Evolutionary conservation across 2,329 filamentous ascomycete genomes (phyloP).

Genomic region (Fusarium sp.): DNA sequence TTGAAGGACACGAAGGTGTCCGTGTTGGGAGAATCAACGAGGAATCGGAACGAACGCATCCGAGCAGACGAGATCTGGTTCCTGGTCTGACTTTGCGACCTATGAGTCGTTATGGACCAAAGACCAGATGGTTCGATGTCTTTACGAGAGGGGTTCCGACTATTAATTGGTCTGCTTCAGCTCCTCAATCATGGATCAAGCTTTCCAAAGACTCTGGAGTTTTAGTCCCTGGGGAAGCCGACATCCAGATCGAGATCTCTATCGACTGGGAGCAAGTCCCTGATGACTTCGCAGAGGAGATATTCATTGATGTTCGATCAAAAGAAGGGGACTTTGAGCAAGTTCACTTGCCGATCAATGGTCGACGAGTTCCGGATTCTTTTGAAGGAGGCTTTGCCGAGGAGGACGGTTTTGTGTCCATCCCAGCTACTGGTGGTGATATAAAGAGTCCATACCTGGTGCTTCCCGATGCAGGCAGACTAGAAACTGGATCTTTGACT

Average conservation of each 20-base stretch:
- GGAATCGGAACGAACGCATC: constrained; percentile 65
- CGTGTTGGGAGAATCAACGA: constrained; percentile 60
- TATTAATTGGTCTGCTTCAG: constrained; percentile 66
- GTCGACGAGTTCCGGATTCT: constrained; percentile 60
- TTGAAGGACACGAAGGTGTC: constrained; percentile 75
- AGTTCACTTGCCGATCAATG: constrained; percentile 68
- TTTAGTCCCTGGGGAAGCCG: constrained; percentile 56
- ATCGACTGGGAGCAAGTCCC: constrained; percentile 57
- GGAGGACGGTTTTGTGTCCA: constrained; percentile 62
- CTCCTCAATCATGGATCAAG: constrained; percentile 64
- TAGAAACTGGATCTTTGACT: constrained; percentile 22
- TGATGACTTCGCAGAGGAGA: constrained; percentile 39
- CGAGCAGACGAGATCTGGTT: constrained; percentile 58
- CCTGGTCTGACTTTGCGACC: constrained; percentile 71
- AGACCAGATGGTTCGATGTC: constrained; percentile 72
- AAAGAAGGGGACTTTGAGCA: constrained; percentile 56
- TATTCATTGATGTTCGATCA: constrained; percentile 52
- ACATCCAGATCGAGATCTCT: constrained; percentile 33
- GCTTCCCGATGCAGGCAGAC: constrained; percentile 34
- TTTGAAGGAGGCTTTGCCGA: constrained; percentile 73
- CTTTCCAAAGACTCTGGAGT: constrained; percentile 64
- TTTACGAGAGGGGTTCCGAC: constrained; percentile 69
- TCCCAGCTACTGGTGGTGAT: constrained; percentile 18
- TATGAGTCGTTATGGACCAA: constrained; percentile 70
- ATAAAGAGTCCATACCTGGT: constrained; percentile 10